Base-by-base conservation (phyloP, 179 eudicot genomes). In the Nepenthes alata region DNA sequence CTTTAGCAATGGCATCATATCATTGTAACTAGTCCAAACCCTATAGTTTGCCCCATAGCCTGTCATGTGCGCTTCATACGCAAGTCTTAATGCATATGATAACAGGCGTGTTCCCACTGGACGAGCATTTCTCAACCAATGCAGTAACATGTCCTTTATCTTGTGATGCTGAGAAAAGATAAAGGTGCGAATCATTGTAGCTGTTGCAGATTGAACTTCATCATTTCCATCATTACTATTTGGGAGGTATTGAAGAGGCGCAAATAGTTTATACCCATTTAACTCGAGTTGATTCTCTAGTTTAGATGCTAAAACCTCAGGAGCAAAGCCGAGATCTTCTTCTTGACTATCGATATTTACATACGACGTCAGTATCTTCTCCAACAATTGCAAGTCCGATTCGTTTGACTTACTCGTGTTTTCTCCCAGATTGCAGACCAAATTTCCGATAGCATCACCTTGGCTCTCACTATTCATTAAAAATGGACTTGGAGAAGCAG, bases 61-160 rank as follows among this genome's bases (percentile, higher is more conserved):
- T 52, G 59, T 70, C 47, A 52, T 63, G 5, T 66, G 64, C 35
- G 72, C 79, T 60, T 74, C 81, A 54, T 61, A 67, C 9, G 76
- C 74, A 65, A 78, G 76, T 69, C 78, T 67, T 57, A 62, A 37
- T 58, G 71, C 76, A 62, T 78, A 78, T 37, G 76, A 78, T 55
- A 78, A 59, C 41, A 78, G 52, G 38, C 72, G 77, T 35, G 68
- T 58, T 53, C 70, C 60, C 56, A 69, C 77, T 1, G 52, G 57
- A 61, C 60, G 66, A 14, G 67, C 66, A 38, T 66, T 59, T 9
- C 66, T 68, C 52, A 70, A 71, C 79, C 79, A 78, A 58, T 53
- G 71, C 14, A 50, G 25, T 6, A 78, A 50, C 79, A 78, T 68
- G 41, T 75, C 70, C 37, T 2, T 44, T 4, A 78, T 66, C 38